Conservation (phyloP, 106 monocot genomes). For the Cymbidium sinense region DNA sequence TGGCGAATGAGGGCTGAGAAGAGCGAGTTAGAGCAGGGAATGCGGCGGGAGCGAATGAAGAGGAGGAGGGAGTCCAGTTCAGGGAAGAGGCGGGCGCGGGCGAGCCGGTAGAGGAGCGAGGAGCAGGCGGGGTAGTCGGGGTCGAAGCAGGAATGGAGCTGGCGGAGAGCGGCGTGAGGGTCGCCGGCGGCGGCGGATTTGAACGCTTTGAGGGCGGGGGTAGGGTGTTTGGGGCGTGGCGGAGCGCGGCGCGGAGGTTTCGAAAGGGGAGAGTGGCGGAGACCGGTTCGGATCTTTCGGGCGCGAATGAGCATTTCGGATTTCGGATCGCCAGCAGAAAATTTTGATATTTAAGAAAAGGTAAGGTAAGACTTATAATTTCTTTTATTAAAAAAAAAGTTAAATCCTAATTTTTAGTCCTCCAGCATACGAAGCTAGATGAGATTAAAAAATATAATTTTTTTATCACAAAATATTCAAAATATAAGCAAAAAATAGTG, state of each 20-base stretch:
- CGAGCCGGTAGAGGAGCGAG: constrained; percentile 55
- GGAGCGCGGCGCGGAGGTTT: not conserved
- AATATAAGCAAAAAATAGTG: no score
- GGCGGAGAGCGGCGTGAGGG: constrained; percentile 28
- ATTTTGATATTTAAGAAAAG: no score
- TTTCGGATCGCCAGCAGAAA: no score
- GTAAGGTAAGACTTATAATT: no score
- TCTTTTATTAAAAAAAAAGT: no score
- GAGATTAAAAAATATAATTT: no score
- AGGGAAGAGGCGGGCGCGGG: constrained; percentile 42
- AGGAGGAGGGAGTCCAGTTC: constrained; percentile 45
- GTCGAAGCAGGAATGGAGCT: constrained; percentile 23
- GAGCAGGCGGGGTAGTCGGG: constrained; percentile 38
- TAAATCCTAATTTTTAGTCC: no score
- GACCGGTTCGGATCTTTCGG: constrained; percentile 11
- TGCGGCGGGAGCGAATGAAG: constrained; percentile 33
- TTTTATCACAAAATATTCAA: no score
- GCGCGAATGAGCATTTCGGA: not conserved
- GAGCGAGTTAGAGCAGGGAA: constrained; percentile 39
- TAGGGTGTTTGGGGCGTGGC: constrained; percentile 2
- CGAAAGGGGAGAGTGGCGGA: not conserved
- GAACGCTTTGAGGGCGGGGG: constrained; percentile 24
- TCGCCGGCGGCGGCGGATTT: constrained; percentile 32
- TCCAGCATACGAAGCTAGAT: no score
- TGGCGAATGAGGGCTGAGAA: constrained; percentile 67